phyloP scores from a whole-genome alignment of 805 yeast species.

The Ogataea wickerhamii region DNA sequence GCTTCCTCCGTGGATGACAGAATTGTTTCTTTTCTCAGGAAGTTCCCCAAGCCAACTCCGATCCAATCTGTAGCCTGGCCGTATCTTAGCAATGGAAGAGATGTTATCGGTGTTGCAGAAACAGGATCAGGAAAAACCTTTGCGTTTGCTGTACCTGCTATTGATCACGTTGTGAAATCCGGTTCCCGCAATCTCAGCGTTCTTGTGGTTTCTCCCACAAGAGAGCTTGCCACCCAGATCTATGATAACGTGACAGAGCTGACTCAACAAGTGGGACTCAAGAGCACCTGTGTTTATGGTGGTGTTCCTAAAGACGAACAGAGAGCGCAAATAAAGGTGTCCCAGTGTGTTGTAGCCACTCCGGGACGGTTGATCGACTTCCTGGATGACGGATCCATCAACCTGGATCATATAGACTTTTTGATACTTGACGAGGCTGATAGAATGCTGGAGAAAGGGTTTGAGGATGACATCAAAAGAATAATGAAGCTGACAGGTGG shows the following conservation, averaged over 20 bases:
- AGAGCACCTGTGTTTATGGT: conserved; percentile 87
- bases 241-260: conserved; percentile 74
- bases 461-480: conserved; percentile 90
- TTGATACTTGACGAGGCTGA: conserved; percentile 97
- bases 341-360: conserved; percentile 88
- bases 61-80: conserved; percentile 97
- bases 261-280: conserved; percentile 56
- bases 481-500: conserved; percentile 60
- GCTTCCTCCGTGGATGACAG: conserved; percentile 44
- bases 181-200: conserved; percentile 58
- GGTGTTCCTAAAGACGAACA: conserved; percentile 97
- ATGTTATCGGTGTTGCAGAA: conserved; percentile 96
- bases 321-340: conserved; percentile 58
- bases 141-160: conserved; percentile 98
- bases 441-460: conserved; percentile 97
- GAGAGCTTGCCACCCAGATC: conserved; percentile 95
- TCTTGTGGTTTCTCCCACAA: conserved; percentile 89
- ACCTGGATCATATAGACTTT: conserved; percentile 63
- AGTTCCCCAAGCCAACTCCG: conserved; percentile 90
- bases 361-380: conserved; percentile 97
- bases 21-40: conserved; percentile 57
- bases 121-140: conserved; percentile 98
- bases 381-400: conserved; percentile 80
- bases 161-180: conserved; percentile 55
- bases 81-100: conserved; percentile 68